Percentiles rank a stretch among this genome's conserved stretches.
phyloP scores from a whole-genome alignment of 2,329 filamentous ascomycete genomes.

The Xylaria sp. region DNA sequence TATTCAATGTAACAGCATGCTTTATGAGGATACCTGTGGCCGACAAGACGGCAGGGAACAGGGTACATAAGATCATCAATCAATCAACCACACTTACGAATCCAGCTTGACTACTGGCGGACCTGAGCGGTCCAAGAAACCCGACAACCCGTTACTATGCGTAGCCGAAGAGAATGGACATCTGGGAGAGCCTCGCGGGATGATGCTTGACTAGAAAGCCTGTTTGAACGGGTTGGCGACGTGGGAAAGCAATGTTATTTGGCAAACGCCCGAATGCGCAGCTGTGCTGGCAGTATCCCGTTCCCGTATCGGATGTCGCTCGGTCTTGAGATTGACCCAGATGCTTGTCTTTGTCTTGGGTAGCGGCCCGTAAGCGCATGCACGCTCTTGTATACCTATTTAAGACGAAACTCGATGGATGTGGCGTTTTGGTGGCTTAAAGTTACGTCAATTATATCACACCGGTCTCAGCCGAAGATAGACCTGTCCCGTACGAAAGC shows the following conservation, averaged over 20 bases:
- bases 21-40: conserved; percentile 31
- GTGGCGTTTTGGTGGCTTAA: conserved; percentile 24
- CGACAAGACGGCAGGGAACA: conserved; percentile 18
- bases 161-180: conserved; percentile 36
- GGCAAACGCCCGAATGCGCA: conserved; percentile 15
- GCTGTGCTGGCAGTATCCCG: background rate
- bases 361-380: conserved; percentile 16
- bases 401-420: conserved; percentile 3
- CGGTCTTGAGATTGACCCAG: conserved; percentile 19
- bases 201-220: conserved; percentile 28
- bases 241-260: conserved; percentile 29
- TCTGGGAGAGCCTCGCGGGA: conserved; percentile 38
- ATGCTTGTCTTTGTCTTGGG: conserved; percentile 23
- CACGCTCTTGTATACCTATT: conserved; percentile 2
- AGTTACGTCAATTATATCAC: conserved; percentile 18
- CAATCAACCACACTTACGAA: conserved; percentile 46
- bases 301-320: conserved; percentile 3
- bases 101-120: conserved; percentile 52
- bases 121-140: conserved; percentile 46
- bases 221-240: conserved; percentile 17
- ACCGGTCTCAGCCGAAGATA: conserved; percentile 20
- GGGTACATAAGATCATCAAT: conserved; percentile 16
- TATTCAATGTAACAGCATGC: conserved; percentile 19
- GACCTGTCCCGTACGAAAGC: conserved; percentile 6
- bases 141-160: conserved; percentile 41